Conservation (phyloP, 1,284 basidiomycete genomes). For the Crepidotus sp. region DNA sequence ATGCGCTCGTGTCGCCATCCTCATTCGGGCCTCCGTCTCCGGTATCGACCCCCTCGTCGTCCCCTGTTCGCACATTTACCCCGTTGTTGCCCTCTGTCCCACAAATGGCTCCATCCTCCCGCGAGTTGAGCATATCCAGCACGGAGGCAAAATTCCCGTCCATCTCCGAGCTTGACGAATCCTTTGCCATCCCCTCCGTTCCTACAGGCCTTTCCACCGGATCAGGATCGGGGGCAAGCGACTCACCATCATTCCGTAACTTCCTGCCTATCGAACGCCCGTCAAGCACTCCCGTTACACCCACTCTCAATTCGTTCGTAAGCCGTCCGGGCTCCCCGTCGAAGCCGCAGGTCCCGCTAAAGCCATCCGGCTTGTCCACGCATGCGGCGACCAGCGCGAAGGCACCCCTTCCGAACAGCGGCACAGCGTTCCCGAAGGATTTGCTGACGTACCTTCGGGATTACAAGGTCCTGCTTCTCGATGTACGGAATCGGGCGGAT, state of each 20-base stretch:
- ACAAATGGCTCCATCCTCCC: slow-evolving; percentile 5
- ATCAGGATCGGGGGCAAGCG: slow-evolving; percentile 18
- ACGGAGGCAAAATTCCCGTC: slow-evolving; percentile 44
- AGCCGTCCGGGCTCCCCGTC: slow-evolving; percentile 49
- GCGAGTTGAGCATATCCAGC: slow-evolving; percentile 16
- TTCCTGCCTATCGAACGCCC: slow-evolving; percentile 50
- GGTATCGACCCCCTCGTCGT: slow-evolving; percentile 47
- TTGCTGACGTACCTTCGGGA: slow-evolving; percentile 55
- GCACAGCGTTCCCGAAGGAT: slow-evolving; percentile 51
- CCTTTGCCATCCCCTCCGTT: slow-evolving; percentile 41
- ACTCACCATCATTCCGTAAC: slow-evolving; percentile 23
- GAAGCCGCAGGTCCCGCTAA: slow-evolving; percentile 32
- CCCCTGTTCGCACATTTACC: slow-evolving; percentile 25
- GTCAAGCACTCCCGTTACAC: slow-evolving; percentile 64
- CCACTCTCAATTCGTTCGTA: slow-evolving; percentile 44
- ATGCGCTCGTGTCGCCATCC: slow-evolving; percentile 57
- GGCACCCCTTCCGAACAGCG: slow-evolving; percentile 35
- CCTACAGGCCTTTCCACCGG: slow-evolving; percentile 31
- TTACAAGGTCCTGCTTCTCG: slow-evolving; percentile 70
- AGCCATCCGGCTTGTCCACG: slow-evolving; percentile 39
- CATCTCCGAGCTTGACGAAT: slow-evolving; percentile 65
- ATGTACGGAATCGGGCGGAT: slow-evolving; percentile 72
- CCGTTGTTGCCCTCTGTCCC: slow-evolving; percentile 7
- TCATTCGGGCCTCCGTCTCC: slow-evolving; percentile 68
- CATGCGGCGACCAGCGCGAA: slow-evolving; percentile 21